Base-by-base conservation (phyloP, 129 eudicot genomes). In the Saussurea involucrata region DNA sequence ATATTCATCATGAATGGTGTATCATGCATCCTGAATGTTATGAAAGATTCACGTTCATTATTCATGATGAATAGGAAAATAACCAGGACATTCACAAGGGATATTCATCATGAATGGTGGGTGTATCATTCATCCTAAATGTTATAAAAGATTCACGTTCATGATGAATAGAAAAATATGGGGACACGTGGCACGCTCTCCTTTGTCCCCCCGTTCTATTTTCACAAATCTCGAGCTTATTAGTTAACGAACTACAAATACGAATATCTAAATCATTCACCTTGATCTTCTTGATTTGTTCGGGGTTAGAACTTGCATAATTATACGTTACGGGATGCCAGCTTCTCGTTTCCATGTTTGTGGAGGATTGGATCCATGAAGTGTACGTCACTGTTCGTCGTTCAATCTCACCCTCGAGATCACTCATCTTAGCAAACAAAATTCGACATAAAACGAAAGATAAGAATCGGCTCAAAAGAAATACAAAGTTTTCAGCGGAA, bases 241-340 rank as follows among this genome's bases (percentile, higher is more conserved):
- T 40, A 40, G 49, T 40, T 40, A 40, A 40, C 49, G 11, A 40
- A 10, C 49, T 40, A 40, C 4, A 10, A 40, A 66, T 27, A 34
- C 11, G 53, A 6, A 33, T 24, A 20, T 22, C 28, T 21, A 3
- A 57, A 25, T 11, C 31, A 79, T 42, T 49, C 33, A 91, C 99
- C 99, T 87, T 95, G 74, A 95, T 89, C 57, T 66, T 84, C 72
- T 88, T 85, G 61, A 95, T 83, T 73, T 85, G 92, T 80, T 80
- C 72, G 22, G 97, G 94, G 63, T 85, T 84, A 1, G 94, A 80
- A 85, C 75, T 83, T 60, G 94, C 86, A 79, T 89, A 95, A 72
- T 78, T 92, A 78, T 89, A 95, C 37, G 94, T 95, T 25, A 86
- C 80, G 37, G 97, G 99, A 84, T 95, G 99, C 99, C 99, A 95